A percentile compares a stretch with the other conserved stretches of the same genome.
Evolutionary conservation across 257 asterid species (phyloP).

Genomic region (Nicotiana obtusifolia): DNA sequence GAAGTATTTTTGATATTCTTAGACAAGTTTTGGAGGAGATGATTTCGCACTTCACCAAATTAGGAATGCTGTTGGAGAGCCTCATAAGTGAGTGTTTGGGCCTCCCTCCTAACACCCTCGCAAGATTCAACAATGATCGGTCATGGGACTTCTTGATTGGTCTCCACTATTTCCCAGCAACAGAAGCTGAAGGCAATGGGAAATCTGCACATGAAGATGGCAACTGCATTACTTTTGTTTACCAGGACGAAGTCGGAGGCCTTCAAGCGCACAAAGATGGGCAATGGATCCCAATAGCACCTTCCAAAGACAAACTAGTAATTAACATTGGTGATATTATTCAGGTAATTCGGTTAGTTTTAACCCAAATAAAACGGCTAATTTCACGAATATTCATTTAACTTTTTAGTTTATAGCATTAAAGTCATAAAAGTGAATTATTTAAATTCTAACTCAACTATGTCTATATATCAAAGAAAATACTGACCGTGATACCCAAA

Average conservation of each 20-base stretch:
- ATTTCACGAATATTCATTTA: neutral
- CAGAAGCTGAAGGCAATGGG: slow-evolving; percentile 31
- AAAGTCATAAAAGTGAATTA: too few relatives aligned
- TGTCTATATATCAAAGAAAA: too few relatives aligned
- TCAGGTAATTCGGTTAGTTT: slow-evolving; percentile 19
- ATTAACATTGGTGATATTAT: slow-evolving; percentile 38
- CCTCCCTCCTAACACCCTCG: slow-evolving; percentile 35
- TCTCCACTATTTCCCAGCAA: slow-evolving; percentile 36
- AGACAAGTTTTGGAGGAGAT: slow-evolving; percentile 42
- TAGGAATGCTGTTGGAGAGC: slow-evolving; percentile 28
- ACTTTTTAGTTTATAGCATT: too few relatives aligned
- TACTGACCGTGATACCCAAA: too few relatives aligned
- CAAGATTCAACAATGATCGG: slow-evolving; percentile 37
- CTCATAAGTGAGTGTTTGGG: slow-evolving; percentile 50
- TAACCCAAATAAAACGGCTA: too few relatives aligned
- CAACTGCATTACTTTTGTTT: slow-evolving; percentile 29
- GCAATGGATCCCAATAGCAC: slow-evolving; percentile 36
- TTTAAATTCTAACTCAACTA: too few relatives aligned
- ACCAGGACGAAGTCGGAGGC: slow-evolving; percentile 54
- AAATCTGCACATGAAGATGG: slow-evolving; percentile 42
- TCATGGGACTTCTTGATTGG: slow-evolving; percentile 51
- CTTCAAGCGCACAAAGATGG: slow-evolving; percentile 38
- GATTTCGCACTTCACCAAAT: slow-evolving; percentile 26
- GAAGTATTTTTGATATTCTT: neutral
- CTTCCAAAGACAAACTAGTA: slow-evolving; percentile 29